Evolutionary conservation across 169 alveolate genomes (phyloP).

Genomic region (Toxoplasma gondii): DNA sequence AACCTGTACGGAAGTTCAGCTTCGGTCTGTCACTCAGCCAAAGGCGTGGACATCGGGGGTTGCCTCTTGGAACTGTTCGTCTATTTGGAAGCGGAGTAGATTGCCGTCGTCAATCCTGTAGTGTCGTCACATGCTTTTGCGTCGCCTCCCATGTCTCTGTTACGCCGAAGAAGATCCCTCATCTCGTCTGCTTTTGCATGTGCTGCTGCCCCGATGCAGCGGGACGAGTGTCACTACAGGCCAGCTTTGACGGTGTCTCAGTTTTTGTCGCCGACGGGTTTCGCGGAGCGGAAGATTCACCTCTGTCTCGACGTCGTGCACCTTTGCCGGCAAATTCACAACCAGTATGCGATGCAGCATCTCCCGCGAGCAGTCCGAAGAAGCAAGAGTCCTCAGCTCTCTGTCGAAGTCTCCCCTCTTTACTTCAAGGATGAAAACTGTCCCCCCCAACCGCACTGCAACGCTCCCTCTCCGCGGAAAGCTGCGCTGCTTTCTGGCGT

Average conservation of each 20-base stretch:
- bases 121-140: no score
- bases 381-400: neutral
- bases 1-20: no score
- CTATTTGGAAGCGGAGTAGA: no score
- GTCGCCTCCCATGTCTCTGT: no score
- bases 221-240: constrained; percentile 58
- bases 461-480: no score
- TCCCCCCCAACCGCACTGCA: no score
- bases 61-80: no score
- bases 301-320: constrained; percentile 46
- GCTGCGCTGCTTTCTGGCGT: no score
- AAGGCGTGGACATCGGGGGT: no score
- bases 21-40: no score
- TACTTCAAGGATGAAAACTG: neutral
- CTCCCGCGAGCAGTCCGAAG: neutral
- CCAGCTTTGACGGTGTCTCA: constrained; percentile 57
- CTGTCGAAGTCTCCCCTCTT: neutral
- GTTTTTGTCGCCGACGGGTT: constrained; percentile 53
- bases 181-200: neutral
- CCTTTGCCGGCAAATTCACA: constrained; percentile 48
- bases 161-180: no score
- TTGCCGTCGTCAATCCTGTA: no score
- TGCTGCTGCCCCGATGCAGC: constrained; percentile 39
- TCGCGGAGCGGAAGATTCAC: constrained; percentile 55
- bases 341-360: neutral